Base-by-base conservation (phyloP, 1,139 yeast species). In the Debaryomyces sp. region DNA sequence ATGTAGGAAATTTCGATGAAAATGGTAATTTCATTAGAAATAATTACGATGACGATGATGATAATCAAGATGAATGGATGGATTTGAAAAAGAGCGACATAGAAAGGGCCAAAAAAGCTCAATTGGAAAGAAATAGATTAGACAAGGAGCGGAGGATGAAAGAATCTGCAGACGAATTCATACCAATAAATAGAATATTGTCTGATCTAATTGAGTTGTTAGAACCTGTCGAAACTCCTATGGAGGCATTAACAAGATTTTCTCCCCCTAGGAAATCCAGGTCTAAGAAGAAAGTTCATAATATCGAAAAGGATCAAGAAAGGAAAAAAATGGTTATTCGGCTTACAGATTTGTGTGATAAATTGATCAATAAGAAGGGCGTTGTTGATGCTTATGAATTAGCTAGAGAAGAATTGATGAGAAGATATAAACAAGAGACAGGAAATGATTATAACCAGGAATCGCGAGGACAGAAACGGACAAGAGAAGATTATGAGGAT, bases 191-290 rank as follows among this genome's bases (percentile, higher is more conserved):
- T 6, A 60, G 59, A 3, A 48, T 77, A 3, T 52, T 84, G 13
- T 52, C 48, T 9, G 54, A 56, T 0, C 56, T 87, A 15, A 75
- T 85, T 2, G 64, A 54, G 0, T 27, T 63, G 1, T 63, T 87
- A 37, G 80, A 83, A 36, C 81, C 86, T 0, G 86, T 82, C 3
- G 94, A 87, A 60, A 76, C 86, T 0, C 80, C 89, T 2, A 54
- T 84, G 61, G 92, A 87, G 56, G 82, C 87, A 0, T 64, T 84
- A 32, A 78, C 78, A 13, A 61, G 85, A 45, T 59, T 80, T 39
- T 70, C 70, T 6, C 61, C 63, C 1, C 66, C 66, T 33, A 61
- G 59, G 49, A 59, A 50, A 32, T 58, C 52, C 44, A 62, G 54
- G 43, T 53, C 47, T 36, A 57, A 55, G 30, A 58, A 55, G 41